Conservation (phyloP, 352 stramenopile genomes). For the Globisporangium nunn region DNA sequence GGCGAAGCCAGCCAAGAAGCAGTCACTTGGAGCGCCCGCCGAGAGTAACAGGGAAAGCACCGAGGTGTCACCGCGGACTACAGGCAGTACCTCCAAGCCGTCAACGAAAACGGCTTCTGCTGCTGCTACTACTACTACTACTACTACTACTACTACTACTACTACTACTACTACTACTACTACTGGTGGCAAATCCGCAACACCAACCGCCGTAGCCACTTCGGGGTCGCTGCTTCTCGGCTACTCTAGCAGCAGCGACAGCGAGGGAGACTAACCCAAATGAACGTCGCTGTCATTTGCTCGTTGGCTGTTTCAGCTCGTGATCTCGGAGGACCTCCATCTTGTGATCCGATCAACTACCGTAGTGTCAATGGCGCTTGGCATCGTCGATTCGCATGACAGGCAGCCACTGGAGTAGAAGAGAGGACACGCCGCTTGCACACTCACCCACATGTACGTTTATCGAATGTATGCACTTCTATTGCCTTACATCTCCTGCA, state of each 20-base stretch:
- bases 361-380: no score
- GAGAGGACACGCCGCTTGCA: background rate
- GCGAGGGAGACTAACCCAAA: background rate
- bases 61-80: background rate
- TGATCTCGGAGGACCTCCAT: no score
- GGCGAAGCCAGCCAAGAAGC: constrained; percentile 16
- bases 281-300: no score
- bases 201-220: background rate
- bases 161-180: background rate
- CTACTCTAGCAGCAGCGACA: constrained; percentile 48
- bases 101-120: background rate
- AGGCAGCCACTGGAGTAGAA: no score
- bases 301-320: no score
- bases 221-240: constrained; percentile 24
- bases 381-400: no score
- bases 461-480: background rate
- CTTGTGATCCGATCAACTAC: no score
- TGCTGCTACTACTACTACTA: no score
- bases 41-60: background rate
- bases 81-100: background rate
- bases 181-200: constrained; percentile 2
- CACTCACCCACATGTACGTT: background rate
- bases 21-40: background rate
- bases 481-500: background rate
- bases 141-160: background rate